A percentile compares a stretch with the other conserved stretches of the same genome.
These are phyloP conservation scores for Sordaria brevicollis DNA, from an alignment of 495 filamentous ascomycete genomes.

Conservation along the genomic window DNA sequence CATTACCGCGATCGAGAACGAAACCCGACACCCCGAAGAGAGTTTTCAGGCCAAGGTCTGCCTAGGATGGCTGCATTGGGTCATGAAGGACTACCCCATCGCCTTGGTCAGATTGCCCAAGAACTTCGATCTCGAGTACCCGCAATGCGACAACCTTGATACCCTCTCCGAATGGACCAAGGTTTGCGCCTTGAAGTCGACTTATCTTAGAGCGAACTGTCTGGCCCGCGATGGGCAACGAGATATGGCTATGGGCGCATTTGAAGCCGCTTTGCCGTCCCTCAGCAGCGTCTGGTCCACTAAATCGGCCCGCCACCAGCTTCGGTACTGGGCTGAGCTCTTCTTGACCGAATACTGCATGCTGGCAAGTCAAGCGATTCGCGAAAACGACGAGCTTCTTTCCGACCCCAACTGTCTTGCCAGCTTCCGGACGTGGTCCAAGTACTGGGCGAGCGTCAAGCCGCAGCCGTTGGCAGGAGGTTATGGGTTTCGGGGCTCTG, in stretches of 20 bases:
- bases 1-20: conserved; percentile 55
- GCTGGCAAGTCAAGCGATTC: conserved; percentile 46
- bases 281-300: conserved; percentile 37
- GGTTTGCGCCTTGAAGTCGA: conserved; percentile 67
- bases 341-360: conserved; percentile 63
- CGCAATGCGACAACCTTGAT: conserved; percentile 36
- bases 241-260: conserved; percentile 51
- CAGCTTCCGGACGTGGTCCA: conserved; percentile 53
- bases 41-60: conserved; percentile 71
- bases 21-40: conserved; percentile 51
- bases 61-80: conserved; percentile 74
- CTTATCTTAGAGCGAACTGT: conserved; percentile 65
- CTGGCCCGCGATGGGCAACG: conserved; percentile 45
- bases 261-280: conserved; percentile 50
- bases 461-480: conserved; percentile 28
- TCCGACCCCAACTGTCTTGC: conserved; percentile 38
- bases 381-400: conserved; percentile 33
- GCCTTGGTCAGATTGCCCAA: conserved; percentile 54
- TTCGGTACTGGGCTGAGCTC: conserved; percentile 67
- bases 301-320: conserved; percentile 42
- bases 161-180: conserved; percentile 59
- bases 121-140: conserved; percentile 42
- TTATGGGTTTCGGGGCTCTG: conserved; percentile 33
- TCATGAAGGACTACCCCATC: conserved; percentile 52
- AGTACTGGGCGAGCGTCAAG: conserved; percentile 41